Conservation (phyloP, 257 asterid species). For the Petrea volubilis region DNA sequence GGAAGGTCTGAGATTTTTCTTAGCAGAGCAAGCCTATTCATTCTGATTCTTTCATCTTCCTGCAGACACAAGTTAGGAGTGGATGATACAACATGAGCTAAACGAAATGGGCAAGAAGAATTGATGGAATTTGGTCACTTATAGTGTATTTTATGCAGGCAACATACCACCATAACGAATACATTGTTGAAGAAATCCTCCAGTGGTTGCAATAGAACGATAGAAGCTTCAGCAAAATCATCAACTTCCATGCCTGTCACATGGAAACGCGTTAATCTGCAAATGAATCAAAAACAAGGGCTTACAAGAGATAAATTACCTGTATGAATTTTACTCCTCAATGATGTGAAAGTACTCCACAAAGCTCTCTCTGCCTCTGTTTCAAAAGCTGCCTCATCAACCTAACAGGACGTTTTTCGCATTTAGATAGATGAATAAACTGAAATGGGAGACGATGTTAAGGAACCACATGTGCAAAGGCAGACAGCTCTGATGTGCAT, state of each 20-base stretch:
- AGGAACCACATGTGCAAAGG: no score
- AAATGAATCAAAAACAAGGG: conserved; percentile 12
- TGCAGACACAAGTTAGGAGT: conserved; percentile 36
- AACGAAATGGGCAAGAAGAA: neutral
- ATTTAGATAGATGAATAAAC: conserved; percentile 12
- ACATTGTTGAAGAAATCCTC: conserved; percentile 87
- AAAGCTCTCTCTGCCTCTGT: conserved; percentile 75
- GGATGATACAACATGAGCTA: neutral
- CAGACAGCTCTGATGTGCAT: no score
- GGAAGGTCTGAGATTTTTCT: conserved; percentile 78
- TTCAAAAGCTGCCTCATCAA: conserved; percentile 82
- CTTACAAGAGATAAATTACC: conserved; percentile 42
- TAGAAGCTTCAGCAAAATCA: conserved; percentile 77
- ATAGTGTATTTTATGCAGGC: neutral
- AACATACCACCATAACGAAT: conserved; percentile 95
- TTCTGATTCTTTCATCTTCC: conserved; percentile 85
- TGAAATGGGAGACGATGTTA: neutral
- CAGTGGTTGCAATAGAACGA: conserved; percentile 65
- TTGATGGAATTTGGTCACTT: neutral
- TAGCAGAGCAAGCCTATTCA: conserved; percentile 84
- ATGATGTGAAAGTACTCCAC: conserved; percentile 72
- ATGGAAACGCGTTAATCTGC: neutral
- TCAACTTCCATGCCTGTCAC: conserved; percentile 85
- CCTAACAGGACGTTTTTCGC: conserved; percentile 43
- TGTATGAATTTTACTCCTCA: conserved; percentile 65